Percentiles rank a stretch among this genome's conserved stretches.
Conservation (phyloP, 1,284 basidiomycete genomes). For the Sanghuangporus weigelae region DNA sequence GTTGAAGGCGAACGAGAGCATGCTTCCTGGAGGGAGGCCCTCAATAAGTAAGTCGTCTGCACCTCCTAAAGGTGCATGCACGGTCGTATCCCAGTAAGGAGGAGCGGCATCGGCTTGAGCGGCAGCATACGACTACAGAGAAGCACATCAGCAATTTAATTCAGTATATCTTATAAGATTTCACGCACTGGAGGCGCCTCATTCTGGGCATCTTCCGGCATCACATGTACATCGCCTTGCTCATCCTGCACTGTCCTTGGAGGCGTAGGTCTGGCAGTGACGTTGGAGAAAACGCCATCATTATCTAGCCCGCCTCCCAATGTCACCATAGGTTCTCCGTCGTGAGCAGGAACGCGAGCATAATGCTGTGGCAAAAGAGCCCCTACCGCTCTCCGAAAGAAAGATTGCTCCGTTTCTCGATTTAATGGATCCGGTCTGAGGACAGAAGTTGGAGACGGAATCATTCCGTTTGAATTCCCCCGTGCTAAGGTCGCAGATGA, state of each 20-base stretch:
- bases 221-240: conserved; percentile 60
- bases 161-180: neutral
- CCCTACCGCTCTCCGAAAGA: conserved; percentile 61
- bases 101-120: conserved; percentile 92
- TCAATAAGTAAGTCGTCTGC: conserved; percentile 68
- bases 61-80: conserved; percentile 64
- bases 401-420: conserved; percentile 35
- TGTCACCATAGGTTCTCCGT: conserved; percentile 26
- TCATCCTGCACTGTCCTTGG: conserved; percentile 39
- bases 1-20: conserved; percentile 73
- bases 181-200: conserved; percentile 77
- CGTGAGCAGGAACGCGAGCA: conserved; percentile 47
- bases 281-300: conserved; percentile 95
- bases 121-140: conserved; percentile 71
- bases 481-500: conserved; percentile 56
- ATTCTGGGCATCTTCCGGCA: conserved; percentile 78
- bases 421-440: conserved; percentile 15
- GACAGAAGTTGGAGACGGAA: conserved; percentile 37
- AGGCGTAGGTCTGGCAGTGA: conserved; percentile 79
- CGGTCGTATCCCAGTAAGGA: conserved; percentile 95
- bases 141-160: neutral
- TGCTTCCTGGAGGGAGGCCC: conserved; percentile 65
- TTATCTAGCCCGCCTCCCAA: conserved; percentile 77
- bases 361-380: conserved; percentile 75
- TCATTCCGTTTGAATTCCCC: conserved; percentile 76